Conservation (phyloP, 2,329 filamentous ascomycete species). For the Aspergillus tanneri region DNA sequence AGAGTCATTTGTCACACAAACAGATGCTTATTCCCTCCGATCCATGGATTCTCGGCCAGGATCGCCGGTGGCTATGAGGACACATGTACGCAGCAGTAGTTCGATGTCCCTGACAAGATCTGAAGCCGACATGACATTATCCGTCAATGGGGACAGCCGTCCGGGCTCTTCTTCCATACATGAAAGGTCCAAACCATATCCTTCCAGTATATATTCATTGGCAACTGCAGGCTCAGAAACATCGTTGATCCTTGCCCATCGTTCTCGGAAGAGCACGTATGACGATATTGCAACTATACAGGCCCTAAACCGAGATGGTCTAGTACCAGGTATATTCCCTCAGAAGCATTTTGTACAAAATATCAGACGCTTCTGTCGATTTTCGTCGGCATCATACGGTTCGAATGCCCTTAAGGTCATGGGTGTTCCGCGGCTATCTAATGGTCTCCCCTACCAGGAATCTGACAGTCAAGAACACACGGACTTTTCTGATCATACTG, state of each 20-base stretch:
- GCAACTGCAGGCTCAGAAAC: slow-evolving; percentile 46
- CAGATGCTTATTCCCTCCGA: slow-evolving; percentile 44
- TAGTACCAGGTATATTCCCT: slow-evolving; percentile 48
- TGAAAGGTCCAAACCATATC: slow-evolving; percentile 39
- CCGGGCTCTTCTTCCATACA: slow-evolving; percentile 33
- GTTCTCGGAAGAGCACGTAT: slow-evolving; percentile 45
- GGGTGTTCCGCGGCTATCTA: slow-evolving; percentile 40
- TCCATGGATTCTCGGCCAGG: slow-evolving; percentile 36
- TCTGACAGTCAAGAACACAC: slow-evolving; percentile 45
- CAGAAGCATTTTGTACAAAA: slow-evolving; percentile 47
- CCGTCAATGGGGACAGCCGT: slow-evolving; percentile 31
- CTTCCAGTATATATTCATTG: slow-evolving; percentile 48
- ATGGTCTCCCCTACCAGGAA: slow-evolving; percentile 30
- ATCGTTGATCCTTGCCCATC: slow-evolving; percentile 45
- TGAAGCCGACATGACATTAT: slow-evolving; percentile 39
- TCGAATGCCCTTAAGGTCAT: slow-evolving; percentile 49
- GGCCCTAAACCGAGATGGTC: slow-evolving; percentile 44
- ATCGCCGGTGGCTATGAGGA: slow-evolving; percentile 40
- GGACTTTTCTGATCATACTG: slow-evolving; percentile 47
- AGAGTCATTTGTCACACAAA: slow-evolving; percentile 43
- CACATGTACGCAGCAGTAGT: slow-evolving; percentile 45
- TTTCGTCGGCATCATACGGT: slow-evolving; percentile 50
- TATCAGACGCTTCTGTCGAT: slow-evolving; percentile 47
- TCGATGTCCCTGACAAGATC: slow-evolving; percentile 44
- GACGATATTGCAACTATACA: slow-evolving; percentile 47